Percentiles rank a stretch among this genome's conserved stretches.
Conservation (phyloP, 306 rosid genomes). For the Dryas drummondii region DNA sequence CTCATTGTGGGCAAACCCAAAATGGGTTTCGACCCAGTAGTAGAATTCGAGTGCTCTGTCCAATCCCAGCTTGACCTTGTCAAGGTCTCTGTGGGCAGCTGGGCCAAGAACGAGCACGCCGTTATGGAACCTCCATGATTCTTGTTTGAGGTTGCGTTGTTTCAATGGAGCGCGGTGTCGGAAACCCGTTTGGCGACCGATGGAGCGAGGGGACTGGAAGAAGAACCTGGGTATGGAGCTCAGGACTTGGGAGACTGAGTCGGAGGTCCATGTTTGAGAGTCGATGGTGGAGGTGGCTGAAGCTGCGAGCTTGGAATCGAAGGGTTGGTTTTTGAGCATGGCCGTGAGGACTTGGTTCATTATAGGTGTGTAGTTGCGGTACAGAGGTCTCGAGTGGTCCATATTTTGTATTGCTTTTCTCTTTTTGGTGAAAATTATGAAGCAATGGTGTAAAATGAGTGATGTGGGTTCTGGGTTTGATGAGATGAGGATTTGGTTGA, state of each 20-base stretch:
- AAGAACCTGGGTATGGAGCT: conserved; percentile 59
- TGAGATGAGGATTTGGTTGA: neutral
- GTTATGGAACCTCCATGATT: conserved; percentile 31
- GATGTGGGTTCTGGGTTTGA: neutral
- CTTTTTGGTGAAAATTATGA: no score
- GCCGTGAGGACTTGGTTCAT: conserved; percentile 53
- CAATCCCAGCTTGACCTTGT: conserved; percentile 44
- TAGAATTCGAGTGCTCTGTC: conserved; percentile 69
- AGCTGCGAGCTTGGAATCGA: conserved; percentile 36
- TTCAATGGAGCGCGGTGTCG: conserved; percentile 77
- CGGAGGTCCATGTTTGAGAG: conserved; percentile 41
- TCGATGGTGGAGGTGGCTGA: conserved; percentile 1
- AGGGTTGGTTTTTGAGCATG: conserved; percentile 60
- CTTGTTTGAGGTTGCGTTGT: conserved; percentile 56
- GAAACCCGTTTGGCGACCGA: conserved; percentile 53
- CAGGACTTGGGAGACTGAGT: conserved; percentile 53
- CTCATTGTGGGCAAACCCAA: conserved; percentile 57
- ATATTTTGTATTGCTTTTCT: conserved; percentile 10
- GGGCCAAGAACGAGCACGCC: conserved; percentile 71
- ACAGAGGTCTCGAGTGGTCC: conserved; percentile 30
- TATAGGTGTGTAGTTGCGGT: conserved; percentile 30
- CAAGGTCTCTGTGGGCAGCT: conserved; percentile 59
- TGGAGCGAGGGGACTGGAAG: conserved; percentile 72
- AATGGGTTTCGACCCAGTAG: conserved; percentile 62
- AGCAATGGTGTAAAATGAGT: neutral